These are phyloP conservation scores for Elaeagnus macrophylla DNA, from an alignment of 306 rosid genomes.

Conservation along the genomic window DNA sequence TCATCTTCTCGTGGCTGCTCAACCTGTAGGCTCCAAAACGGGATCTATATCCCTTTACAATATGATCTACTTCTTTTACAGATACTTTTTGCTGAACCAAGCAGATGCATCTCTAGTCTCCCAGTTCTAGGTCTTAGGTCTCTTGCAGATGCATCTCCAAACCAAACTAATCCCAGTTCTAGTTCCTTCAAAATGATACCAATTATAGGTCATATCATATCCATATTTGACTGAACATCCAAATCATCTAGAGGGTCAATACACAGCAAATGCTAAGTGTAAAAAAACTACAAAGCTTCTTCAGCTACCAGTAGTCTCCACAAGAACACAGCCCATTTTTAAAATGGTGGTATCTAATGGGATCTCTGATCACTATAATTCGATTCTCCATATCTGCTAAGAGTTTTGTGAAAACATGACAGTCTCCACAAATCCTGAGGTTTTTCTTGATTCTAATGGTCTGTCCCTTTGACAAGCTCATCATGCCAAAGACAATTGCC, in stretches of 20 bases:
- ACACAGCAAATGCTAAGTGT: too few relatives aligned
- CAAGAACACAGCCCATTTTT: slow-evolving; percentile 70
- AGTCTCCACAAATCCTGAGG: slow-evolving; percentile 87
- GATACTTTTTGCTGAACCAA: too few relatives aligned
- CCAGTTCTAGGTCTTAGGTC: too few relatives aligned
- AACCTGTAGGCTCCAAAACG: too few relatives aligned
- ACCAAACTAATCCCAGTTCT: too few relatives aligned
- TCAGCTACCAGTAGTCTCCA: slow-evolving; percentile 71
- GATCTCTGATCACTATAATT: slow-evolving; percentile 69
- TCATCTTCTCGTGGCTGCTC: too few relatives aligned
- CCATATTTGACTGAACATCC: not conserved
- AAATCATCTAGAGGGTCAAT: too few relatives aligned
- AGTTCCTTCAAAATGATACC: too few relatives aligned
- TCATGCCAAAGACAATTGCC: slow-evolving; percentile 64
- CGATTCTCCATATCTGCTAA: slow-evolving; percentile 49
- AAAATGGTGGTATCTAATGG: slow-evolving; percentile 86
- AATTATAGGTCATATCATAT: not conserved
- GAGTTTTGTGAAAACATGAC: slow-evolving; percentile 72
- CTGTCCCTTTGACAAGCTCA: slow-evolving; percentile 57
- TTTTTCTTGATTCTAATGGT: slow-evolving; percentile 74
- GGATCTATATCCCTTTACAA: too few relatives aligned
- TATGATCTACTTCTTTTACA: too few relatives aligned
- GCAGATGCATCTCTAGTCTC: too few relatives aligned
- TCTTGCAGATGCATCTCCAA: too few relatives aligned
- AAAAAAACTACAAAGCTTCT: not conserved